Evolutionary conservation across 768 basidiomycete species (phyloP), one percentile per base, ranked within the genome.

Genomic region (Suillus cothurnatus): DNA sequence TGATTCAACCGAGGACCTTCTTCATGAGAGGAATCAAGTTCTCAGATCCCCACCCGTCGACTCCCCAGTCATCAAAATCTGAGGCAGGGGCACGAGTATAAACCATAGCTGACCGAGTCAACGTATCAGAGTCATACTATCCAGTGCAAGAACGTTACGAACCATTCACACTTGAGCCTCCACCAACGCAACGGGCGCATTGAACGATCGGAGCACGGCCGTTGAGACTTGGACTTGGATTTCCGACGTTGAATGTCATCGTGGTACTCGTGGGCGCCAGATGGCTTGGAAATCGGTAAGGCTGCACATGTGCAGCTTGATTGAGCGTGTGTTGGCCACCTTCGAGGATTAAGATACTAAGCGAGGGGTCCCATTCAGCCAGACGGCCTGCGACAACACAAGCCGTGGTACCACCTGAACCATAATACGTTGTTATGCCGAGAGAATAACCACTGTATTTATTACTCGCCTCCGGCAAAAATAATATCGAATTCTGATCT

Each of bases 51-150:
- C 75, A 76, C 0, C 75, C 75, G 4, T 63, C 23, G 17, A 71
- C 74, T 7, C 67, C 66, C 75, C 75, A 76, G 21, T 69, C 75
- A 38, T 76, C 74, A 41, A 67, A 76, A 49, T 76, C 74, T 19
- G 72, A 72, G 8, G 71, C 71, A 17, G 75, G 65, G 1, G 71
- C 68, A 2, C 74, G 70, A 11, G 64, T 71, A 5, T 72, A 66
- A 38, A 57, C 61, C 65, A 71, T 70, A n/a, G 69, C 71, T 71
- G 28, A 19, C 9, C 52, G 5, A 52, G 9, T 41, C 14, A 19
- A 47, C 23, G 12, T 19, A 63, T 55, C 12, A 58, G 36, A 41
- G 36, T 7, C 28, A 6, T 61, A n/a, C 2, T 61, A 2, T 11
- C 21, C n/a, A 6, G 8, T 19, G 19, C 28, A n/a, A 43, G 39